Base-by-base conservation (phyloP, 345 rosid species). In the Citrus sp. region DNA sequence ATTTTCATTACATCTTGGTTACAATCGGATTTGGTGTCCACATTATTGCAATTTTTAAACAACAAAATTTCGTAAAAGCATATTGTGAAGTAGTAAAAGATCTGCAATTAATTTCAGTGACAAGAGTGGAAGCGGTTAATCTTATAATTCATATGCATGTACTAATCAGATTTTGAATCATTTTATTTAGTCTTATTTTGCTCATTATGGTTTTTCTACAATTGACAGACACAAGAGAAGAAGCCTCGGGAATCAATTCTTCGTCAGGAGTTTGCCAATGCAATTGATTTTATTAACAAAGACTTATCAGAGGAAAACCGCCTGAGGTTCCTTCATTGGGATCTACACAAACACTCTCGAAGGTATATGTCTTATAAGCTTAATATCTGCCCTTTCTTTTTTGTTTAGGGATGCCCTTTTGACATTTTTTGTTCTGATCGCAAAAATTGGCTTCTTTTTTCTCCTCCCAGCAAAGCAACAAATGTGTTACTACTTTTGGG, bases 181-280 rank as follows among this genome's bases (percentile, higher is more conserved):
- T 75, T 40, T 72, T 58, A 1, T 72, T 28, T 71, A n/a, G 75
- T 40, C 9, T 67, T 67, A 21, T 27, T 79, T 79, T 80, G 72
- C 67, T 63, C 51, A 64, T 74, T 25, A 38, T 73, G 73, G 64
- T 42, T 74, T 77, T 76, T 72, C 67, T 74, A 62, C 51, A 38
- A 79, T 70, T 46, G 54, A 85, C 85, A 92, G 96, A 86, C 88
- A 4, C 86, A 80, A 77, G 96, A 92, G 85, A 92, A 87, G 85
- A 92, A 62, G 88, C 99, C 99, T 55, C 90, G 99, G 76, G 99
- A 96, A 82, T 92, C 95, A 9, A 96, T 92, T 86, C 95, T 96
- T 55, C 89, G 98, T 78, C 82, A 89, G 69, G 99, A 97, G 89
- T 97, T 97, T 86, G 99, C 98, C 72, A 92, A 86, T 90, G 99